Evolutionary conservation across 495 filamentous ascomycete genomes (phyloP), one percentile per base, ranked within the genome.

Genomic region (Trichocladium uniseriatum): DNA sequence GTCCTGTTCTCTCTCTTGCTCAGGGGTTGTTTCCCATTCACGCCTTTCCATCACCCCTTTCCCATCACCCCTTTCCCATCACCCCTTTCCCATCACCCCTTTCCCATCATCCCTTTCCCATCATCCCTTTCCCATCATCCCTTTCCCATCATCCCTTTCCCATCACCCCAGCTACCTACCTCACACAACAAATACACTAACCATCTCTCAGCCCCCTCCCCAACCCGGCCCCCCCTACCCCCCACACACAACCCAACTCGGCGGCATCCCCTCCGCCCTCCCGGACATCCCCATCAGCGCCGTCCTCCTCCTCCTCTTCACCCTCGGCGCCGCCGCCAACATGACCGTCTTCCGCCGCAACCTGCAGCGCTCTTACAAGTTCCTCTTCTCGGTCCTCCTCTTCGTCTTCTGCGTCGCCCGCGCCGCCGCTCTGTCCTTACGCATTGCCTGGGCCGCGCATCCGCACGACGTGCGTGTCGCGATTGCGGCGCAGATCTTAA

Each of bases 401-500:
- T 86, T 88, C 57, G 87, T 80, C 47, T 90, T 96, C 73, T 92
- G 79, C 68, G 79, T 84, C 71, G 76, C 84, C 5, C 74, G 89
- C 24, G 75, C 83, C 36, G 59, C 72, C 21, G 79, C 88, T 0
- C 79, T 80, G 40, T 59, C 69, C 9, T 67, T 91, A 57, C 81
- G 89, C 18, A 86, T 73, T 38, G 69, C 62, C 38, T 84, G 79
- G 80, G 69, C 77, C 6, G 60, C 57, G 20, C 52, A 73, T 43
- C 70, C 65, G 3, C 45, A 16, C 8, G 69, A 80, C 51, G 55
- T 81, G 36, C 56, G 53, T 22, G 47, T 91, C 3, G 81, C 75
- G 7, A 86, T 95, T 41, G 82, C 85, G 0, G 78, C 87, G 2
- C 69, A 79, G 47, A 76, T 95, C 57, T 81, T 94, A 53, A 79